Evolutionary conservation across 352 stramenopile species (phyloP).

Genomic region (Globisporangium okanoganense): DNA sequence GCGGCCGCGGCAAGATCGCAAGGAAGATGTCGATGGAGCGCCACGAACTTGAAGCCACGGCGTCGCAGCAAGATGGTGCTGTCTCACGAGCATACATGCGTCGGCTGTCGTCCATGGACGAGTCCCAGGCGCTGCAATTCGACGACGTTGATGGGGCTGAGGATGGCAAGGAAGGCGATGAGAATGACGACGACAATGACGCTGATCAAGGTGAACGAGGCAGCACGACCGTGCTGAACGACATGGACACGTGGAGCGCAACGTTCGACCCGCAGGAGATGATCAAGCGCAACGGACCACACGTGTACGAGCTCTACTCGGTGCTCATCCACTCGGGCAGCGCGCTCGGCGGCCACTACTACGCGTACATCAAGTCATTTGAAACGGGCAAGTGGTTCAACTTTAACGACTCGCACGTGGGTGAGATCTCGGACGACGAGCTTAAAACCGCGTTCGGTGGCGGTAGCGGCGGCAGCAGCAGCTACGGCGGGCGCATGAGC

Average conservation of each 20-base stretch:
- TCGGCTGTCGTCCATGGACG: constrained; percentile 75
- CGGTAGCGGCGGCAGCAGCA: constrained; percentile 32
- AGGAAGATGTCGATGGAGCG: constrained; percentile 87
- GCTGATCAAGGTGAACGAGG: constrained; percentile 9
- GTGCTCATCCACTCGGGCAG: constrained; percentile 93
- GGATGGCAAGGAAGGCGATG: constrained; percentile 11
- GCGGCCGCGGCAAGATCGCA: constrained; percentile 51
- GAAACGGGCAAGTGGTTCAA: constrained; percentile 84
- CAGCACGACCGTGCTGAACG: constrained; percentile 4
- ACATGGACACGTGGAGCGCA: constrained; percentile 65
- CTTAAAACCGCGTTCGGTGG: constrained; percentile 75
- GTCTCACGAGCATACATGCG: constrained; percentile 17
- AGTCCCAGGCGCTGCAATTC: constrained; percentile 52
- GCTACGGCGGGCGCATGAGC: constrained; percentile 50
- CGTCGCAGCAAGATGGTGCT: constrained; percentile 16
- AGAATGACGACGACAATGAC: constrained; percentile 14
- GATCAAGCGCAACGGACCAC: constrained; percentile 56
- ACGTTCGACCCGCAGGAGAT: constrained; percentile 63
- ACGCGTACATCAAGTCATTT: constrained; percentile 91
- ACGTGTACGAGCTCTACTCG: constrained; percentile 91
- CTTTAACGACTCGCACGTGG: constrained; percentile 85
- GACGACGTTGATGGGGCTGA: constrained; percentile 10
- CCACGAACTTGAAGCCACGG: constrained; percentile 54
- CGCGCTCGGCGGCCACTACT: constrained; percentile 91
- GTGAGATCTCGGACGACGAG: constrained; percentile 71